Percentiles rank a stretch among this genome's conserved stretches.
phyloP scores from a whole-genome alignment of 1,139 yeast genomes.

The Blastobotrys elegans region DNA sequence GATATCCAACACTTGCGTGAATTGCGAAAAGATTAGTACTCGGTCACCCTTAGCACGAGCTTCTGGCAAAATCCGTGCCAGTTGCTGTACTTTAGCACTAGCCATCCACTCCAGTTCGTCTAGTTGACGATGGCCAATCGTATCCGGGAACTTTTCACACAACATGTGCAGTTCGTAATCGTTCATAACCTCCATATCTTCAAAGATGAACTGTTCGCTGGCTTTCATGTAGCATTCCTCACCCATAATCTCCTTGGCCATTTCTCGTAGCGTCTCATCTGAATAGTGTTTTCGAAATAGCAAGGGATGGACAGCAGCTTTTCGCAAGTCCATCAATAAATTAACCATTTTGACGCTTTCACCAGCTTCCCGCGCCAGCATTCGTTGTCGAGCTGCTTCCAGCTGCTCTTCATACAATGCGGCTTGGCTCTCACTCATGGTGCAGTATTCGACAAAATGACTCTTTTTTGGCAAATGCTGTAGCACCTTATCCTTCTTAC shows the following conservation, averaged over 20 bases:
- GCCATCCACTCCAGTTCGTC: conserved; percentile 54
- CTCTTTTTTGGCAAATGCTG: conserved; percentile 78
- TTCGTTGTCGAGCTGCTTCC: conserved; percentile 44
- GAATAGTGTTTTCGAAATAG: conserved; percentile 69
- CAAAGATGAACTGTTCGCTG: conserved; percentile 66
- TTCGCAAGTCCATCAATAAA: conserved; percentile 89
- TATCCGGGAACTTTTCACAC: conserved; percentile 66
- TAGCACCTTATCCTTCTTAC: conserved; percentile 88
- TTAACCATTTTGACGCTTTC: conserved; percentile 32
- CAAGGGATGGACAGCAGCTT: conserved; percentile 94
- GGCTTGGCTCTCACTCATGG: conserved; percentile 52
- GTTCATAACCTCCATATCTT: conserved; percentile 95
- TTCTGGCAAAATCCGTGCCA: conserved; percentile 54
- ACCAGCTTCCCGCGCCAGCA: conserved; percentile 43
- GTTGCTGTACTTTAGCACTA: conserved; percentile 68
- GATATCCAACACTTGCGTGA: conserved; percentile 87
- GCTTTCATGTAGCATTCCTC: conserved; percentile 80
- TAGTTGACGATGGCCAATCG: conserved; percentile 52
- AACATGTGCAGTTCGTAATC: conserved; percentile 80
- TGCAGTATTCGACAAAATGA: conserved; percentile 61
- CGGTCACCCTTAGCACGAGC: conserved; percentile 66
- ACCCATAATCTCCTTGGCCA: conserved; percentile 73
- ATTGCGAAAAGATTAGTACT: conserved; percentile 78
- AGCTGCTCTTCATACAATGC: conserved; percentile 58
- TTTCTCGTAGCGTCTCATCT: conserved; percentile 49